These are phyloP conservation scores for Conticribra guillardii DNA, from an alignment of 108 stramenopile genomes.

Conservation along the genomic window DNA sequence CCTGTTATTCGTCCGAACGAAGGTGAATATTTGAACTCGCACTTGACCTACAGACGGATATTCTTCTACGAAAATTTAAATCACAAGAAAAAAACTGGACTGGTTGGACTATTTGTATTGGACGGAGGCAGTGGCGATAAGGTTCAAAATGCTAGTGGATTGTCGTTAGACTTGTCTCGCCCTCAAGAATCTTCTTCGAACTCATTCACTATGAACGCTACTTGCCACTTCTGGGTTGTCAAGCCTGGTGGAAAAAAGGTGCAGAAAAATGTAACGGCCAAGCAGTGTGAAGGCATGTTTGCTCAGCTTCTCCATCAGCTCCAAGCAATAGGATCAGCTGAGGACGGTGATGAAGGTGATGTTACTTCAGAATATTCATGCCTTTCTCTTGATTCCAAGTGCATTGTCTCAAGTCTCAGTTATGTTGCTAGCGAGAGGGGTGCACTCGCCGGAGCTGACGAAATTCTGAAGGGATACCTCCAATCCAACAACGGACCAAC, in stretches of 20 bases:
- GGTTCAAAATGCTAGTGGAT: constrained; percentile 10
- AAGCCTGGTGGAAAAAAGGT: constrained; percentile 70
- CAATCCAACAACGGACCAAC: constrained; percentile 90
- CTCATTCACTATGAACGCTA: constrained; percentile 57
- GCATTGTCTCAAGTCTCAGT: constrained; percentile 54
- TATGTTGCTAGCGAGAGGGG: constrained; percentile 67
- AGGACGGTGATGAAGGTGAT: constrained; percentile 47
- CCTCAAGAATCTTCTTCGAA: constrained; percentile 40
- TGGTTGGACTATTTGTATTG: constrained; percentile 76
- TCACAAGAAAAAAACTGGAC: constrained; percentile 67
- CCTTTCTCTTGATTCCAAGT: constrained; percentile 56
- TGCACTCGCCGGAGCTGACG: constrained; percentile 75
- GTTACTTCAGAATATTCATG: constrained; percentile 71
- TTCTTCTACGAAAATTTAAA: constrained; percentile 84
- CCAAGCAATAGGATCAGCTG: constrained; percentile 41
- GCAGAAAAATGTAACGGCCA: constrained; percentile 63
- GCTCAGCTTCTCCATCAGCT: constrained; percentile 69
- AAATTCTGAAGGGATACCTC: constrained; percentile 63
- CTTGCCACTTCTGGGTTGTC: constrained; percentile 80
- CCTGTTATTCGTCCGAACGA: constrained; percentile 62
- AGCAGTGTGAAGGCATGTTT: constrained; percentile 75
- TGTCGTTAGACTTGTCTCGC: constrained; percentile 49
- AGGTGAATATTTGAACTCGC: constrained; percentile 68
- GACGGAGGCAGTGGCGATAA: constrained; percentile 58
- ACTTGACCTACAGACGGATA: constrained; percentile 69